Percentiles rank a stretch among this genome's conserved stretches.
Evolutionary conservation across 129 eudicot species (phyloP).

Genomic region (Arctium lappa): DNA sequence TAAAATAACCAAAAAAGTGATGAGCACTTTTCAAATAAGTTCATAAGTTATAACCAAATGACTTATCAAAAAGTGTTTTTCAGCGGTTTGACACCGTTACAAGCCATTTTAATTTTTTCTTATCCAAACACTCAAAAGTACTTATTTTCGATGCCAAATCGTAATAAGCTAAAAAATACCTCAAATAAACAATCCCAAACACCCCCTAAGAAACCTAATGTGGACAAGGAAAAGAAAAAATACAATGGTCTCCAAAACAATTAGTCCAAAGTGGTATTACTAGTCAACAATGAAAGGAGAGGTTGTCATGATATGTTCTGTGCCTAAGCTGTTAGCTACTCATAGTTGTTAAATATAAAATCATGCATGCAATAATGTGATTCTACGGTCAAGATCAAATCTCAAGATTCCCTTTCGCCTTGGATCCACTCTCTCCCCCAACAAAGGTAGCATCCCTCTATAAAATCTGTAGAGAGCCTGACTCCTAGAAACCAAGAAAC

Average conservation of each 20-base stretch:
- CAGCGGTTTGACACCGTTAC: too few relatives aligned
- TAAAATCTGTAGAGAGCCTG: slow-evolving; percentile 1
- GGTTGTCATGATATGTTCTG: slow-evolving; percentile 17
- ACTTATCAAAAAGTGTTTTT: too few relatives aligned
- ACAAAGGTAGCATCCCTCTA: slow-evolving; percentile 12
- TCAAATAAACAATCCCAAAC: too few relatives aligned
- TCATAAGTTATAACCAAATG: too few relatives aligned
- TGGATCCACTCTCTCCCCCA: neutral
- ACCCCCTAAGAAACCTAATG: neutral
- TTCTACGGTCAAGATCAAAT: neutral
- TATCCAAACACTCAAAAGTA: too few relatives aligned
- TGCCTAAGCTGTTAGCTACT: slow-evolving; percentile 15
- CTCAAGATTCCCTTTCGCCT: slow-evolving; percentile 7
- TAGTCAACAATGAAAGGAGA: slow-evolving; percentile 13
- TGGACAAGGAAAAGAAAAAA: slow-evolving; percentile 5
- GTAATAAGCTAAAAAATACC: too few relatives aligned
- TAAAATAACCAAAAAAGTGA: too few relatives aligned
- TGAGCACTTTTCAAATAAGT: too few relatives aligned
- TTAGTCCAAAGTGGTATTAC: neutral
- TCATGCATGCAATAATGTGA: neutral
- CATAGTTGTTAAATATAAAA: neutral
- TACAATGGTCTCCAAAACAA: slow-evolving; percentile 7
- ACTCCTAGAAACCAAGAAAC: neutral
- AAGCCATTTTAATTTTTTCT: too few relatives aligned
- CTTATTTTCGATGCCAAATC: too few relatives aligned